A percentile compares a stretch with the other conserved stretches of the same genome.
These are phyloP conservation scores for Aspergillus transmontanensis DNA, from an alignment of 2,329 filamentous ascomycete genomes.

Conservation along the genomic window DNA sequence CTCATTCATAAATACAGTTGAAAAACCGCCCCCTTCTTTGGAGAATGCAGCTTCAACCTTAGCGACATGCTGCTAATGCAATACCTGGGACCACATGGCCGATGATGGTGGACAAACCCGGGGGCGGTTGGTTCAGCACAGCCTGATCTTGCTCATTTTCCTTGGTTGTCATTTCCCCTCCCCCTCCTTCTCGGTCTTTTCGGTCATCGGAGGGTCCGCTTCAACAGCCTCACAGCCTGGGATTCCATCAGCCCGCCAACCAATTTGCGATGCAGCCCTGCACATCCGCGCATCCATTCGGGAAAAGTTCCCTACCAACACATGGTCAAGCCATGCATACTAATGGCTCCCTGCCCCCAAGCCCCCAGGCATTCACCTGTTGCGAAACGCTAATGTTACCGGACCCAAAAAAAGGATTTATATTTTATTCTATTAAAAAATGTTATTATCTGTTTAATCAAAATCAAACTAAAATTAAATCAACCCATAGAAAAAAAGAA, in stretches of 20 bases:
- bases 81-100: conserved; percentile 17
- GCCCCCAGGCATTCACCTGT: conserved; percentile 6
- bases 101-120: conserved; percentile 7
- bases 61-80: conserved; percentile 4
- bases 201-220: conserved; percentile 25
- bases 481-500: conserved; percentile 1
- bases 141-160: conserved; percentile 8
- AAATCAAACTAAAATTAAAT: conserved; percentile 10
- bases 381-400: conserved; percentile 7
- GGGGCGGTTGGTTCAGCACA: conserved; percentile 12
- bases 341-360: conserved; percentile 10
- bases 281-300: conserved; percentile 22
- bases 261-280: conserved; percentile 28
- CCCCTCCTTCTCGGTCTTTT: conserved; percentile 19
- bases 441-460: background rate
- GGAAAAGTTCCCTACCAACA: conserved; percentile 28
- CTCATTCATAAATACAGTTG: background rate
- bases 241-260: conserved; percentile 14
- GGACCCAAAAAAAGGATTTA: conserved; percentile 8
- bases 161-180: conserved; percentile 7
- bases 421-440: background rate
- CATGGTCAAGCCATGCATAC: conserved; percentile 25
- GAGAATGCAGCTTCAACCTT: background rate
- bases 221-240: conserved; percentile 23
- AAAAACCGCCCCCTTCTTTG: background rate